Conservation (phyloP, 345 rosid genomes). For the Conringia planisiliqua region DNA sequence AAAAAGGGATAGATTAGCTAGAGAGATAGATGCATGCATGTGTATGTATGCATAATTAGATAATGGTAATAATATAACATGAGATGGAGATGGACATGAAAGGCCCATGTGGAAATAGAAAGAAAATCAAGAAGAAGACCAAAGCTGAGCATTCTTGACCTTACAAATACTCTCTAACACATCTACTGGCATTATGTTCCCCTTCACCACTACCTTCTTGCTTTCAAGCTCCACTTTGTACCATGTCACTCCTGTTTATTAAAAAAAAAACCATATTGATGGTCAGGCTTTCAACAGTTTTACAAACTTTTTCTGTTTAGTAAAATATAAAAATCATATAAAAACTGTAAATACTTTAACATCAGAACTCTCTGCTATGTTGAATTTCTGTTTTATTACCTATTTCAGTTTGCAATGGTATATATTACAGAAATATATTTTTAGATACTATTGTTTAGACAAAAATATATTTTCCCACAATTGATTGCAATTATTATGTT, state of each 20-base stretch:
- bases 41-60: constrained; percentile 27
- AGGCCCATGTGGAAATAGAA: constrained; percentile 21
- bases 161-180: constrained; percentile 80
- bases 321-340: not conserved
- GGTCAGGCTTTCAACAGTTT: constrained; percentile 5
- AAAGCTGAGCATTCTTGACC: constrained; percentile 81
- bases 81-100: constrained; percentile 27
- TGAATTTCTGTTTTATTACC: not conserved
- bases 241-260: constrained; percentile 71
- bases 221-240: constrained; percentile 88
- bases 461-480: not conserved
- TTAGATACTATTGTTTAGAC: not conserved
- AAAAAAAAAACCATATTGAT: not conserved
- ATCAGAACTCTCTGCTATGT: constrained; percentile 5
- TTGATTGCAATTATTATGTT: not conserved
- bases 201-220: constrained; percentile 83
- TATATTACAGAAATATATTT: not conserved
- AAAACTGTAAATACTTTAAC: not conserved
- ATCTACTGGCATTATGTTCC: constrained; percentile 68
- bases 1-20: not conserved
- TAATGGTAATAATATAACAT: constrained; percentile 5
- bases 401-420: not conserved
- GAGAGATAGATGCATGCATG: constrained; percentile 27
- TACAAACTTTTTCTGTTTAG: not conserved
- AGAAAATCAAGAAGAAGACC: constrained; percentile 38